phyloP scores from a whole-genome alignment of 1,284 basidiomycete genomes.

The Rhodotorula sp. region DNA sequence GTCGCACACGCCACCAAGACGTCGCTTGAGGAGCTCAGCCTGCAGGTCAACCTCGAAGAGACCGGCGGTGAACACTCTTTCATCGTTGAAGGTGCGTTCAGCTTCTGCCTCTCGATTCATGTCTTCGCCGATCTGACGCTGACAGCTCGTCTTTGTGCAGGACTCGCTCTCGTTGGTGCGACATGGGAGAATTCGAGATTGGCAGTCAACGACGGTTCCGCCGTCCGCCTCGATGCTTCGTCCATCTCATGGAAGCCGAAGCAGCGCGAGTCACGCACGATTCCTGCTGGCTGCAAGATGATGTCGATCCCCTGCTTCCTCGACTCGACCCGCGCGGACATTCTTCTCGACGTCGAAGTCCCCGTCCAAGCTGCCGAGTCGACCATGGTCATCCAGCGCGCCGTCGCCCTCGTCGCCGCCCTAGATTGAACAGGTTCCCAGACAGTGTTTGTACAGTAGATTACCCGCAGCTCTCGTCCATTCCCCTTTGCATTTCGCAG shows the following conservation, averaged over 20 bases:
- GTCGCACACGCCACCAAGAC: slow-evolving; percentile 84
- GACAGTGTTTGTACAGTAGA: background rate
- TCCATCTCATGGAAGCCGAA: slow-evolving; percentile 67
- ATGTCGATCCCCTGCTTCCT: slow-evolving; percentile 34
- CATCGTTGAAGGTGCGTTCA: slow-evolving; percentile 71
- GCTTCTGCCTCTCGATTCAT: background rate
- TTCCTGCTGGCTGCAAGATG: background rate
- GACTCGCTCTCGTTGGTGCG: slow-evolving; percentile 81
- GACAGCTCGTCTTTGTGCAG: slow-evolving; percentile 52
- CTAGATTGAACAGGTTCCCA: slow-evolving; percentile 7
- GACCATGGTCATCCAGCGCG: slow-evolving; percentile 31
- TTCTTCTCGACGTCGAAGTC: slow-evolving; percentile 71
- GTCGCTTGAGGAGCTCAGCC: slow-evolving; percentile 82
- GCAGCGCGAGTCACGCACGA: background rate
- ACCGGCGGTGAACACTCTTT: slow-evolving; percentile 72
- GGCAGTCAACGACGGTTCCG: slow-evolving; percentile 74
- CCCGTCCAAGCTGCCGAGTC: slow-evolving; percentile 66
- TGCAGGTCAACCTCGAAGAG: slow-evolving; percentile 74
- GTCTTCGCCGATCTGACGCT: background rate
- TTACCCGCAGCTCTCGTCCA: background rate
- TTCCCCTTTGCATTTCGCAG: background rate
- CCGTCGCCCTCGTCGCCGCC: slow-evolving; percentile 32
- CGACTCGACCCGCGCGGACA: slow-evolving; percentile 39
- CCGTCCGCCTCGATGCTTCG: slow-evolving; percentile 69
- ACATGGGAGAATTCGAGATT: slow-evolving; percentile 57